Conservation (phyloP, 495 filamentous ascomycete species). For the Podospora pseudopauciseta region DNA sequence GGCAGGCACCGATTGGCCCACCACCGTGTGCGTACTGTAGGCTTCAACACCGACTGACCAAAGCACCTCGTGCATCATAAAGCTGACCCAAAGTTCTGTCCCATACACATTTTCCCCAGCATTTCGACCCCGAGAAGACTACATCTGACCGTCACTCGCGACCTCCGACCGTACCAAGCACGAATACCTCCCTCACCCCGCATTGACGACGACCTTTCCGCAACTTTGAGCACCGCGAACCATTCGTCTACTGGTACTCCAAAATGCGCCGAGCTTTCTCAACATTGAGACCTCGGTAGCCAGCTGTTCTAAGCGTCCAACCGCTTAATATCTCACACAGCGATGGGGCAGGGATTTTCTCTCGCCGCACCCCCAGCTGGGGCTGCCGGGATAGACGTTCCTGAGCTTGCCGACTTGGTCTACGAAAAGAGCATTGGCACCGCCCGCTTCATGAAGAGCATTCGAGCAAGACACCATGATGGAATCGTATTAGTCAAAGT, state of each 20-base stretch:
- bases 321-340: slow-evolving; percentile 20
- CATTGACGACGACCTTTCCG: background rate
- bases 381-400: slow-evolving; percentile 86
- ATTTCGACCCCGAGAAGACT: background rate
- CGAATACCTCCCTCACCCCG: background rate
- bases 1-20: background rate
- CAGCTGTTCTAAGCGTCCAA: background rate
- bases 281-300: slow-evolving; percentile 14
- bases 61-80: background rate
- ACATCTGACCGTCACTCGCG: background rate
- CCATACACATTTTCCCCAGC: background rate
- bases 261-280: slow-evolving; percentile 14
- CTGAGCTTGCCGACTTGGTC: slow-evolving; percentile 80
- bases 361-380: slow-evolving; percentile 84
- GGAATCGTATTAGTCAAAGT: slow-evolving; percentile 91
- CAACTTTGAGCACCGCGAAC: background rate
- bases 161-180: too few relatives aligned
- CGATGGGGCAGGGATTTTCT: slow-evolving; percentile 97
- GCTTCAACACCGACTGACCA: background rate
- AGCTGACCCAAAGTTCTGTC: background rate
- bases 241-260: background rate
- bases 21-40: background rate
- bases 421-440: slow-evolving; percentile 93
- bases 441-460: slow-evolving; percentile 96
- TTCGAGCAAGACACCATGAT: slow-evolving; percentile 82